phyloP scores from a whole-genome alignment of 805 yeast genomes.

The Metschnikowia peoriensis region DNA sequence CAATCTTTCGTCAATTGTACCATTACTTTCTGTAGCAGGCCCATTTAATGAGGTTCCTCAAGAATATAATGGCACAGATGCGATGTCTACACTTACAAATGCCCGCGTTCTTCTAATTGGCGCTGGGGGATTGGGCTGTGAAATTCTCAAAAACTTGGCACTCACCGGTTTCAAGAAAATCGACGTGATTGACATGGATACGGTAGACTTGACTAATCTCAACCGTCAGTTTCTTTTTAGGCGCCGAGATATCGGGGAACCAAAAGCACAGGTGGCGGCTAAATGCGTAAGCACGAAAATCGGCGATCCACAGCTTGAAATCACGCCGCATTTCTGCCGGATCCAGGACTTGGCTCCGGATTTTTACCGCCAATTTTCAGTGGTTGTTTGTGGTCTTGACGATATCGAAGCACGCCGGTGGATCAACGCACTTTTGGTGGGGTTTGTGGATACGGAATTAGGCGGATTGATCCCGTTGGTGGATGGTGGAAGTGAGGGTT shows the following conservation, averaged over 20 bases:
- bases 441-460: constrained; percentile 52
- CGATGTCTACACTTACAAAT: constrained; percentile 21
- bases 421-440: constrained; percentile 70
- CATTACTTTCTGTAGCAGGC: constrained; percentile 28
- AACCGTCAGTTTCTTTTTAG: constrained; percentile 76
- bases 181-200: constrained; percentile 79
- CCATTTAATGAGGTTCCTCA: constrained; percentile 41
- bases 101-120: constrained; percentile 52
- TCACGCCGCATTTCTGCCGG: constrained; percentile 61
- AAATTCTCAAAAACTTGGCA: constrained; percentile 69
- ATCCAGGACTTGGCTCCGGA: constrained; percentile 57
- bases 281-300: constrained; percentile 49
- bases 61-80: constrained; percentile 27
- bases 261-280: constrained; percentile 69
- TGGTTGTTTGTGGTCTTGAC: constrained; percentile 86
- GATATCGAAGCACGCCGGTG: constrained; percentile 87
- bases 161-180: constrained; percentile 64
- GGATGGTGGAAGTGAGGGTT: constrained; percentile 96
- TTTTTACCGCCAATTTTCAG: constrained; percentile 65
- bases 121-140: constrained; percentile 86
- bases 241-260: constrained; percentile 55
- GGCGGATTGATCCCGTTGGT: constrained; percentile 48
- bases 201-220: constrained; percentile 71
- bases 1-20: constrained; percentile 16
- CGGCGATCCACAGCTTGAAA: constrained; percentile 32